phyloP scores from a whole-genome alignment of 352 stramenopile species.

The Pythium aphanidermatum region DNA sequence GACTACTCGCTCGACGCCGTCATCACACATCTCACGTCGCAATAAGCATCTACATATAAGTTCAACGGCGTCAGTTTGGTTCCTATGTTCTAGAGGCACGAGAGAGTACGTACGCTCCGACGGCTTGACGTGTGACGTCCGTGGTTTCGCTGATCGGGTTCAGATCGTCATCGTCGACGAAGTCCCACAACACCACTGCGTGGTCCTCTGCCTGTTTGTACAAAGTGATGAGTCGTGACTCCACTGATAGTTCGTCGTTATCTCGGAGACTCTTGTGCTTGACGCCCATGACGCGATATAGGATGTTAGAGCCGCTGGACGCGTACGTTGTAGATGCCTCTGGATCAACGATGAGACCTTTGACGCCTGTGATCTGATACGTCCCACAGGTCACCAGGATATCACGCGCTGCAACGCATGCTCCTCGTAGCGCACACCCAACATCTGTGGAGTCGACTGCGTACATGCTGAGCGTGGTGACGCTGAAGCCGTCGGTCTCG shows the following conservation, averaged over 20 bases:
- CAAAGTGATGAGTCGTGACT: conserved; percentile 18
- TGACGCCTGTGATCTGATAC: conserved; percentile 16
- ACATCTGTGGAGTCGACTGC: conserved; percentile 27
- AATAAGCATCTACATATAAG: conserved; percentile 12
- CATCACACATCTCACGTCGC: conserved; percentile 2
- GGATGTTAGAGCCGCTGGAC: conserved; percentile 1
- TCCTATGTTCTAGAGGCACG: not conserved
- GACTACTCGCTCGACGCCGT: conserved; percentile 4
- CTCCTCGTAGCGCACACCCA: conserved; percentile 10
- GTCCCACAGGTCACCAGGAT: conserved; percentile 20
- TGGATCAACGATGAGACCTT: conserved; percentile 8
- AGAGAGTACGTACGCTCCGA: conserved; percentile 2
- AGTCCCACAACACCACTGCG: conserved; percentile 23
- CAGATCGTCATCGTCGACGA: conserved; percentile 23
- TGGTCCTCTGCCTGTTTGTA: conserved; percentile 20
- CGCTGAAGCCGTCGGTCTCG: conserved; percentile 3
- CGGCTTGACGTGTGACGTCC: conserved; percentile 15
- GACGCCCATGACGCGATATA: conserved; percentile 3
- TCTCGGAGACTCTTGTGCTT: not conserved
- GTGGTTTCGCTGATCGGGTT: conserved; percentile 14
- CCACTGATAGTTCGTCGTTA: conserved; percentile 10
- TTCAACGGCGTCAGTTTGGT: too few relatives aligned
- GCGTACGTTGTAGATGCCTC: conserved; percentile 1
- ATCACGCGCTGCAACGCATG: conserved; percentile 18
- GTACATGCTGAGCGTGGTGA: conserved; percentile 27